Base-by-base conservation (phyloP, 345 rosid genomes). In the Salix suchowensis region DNA sequence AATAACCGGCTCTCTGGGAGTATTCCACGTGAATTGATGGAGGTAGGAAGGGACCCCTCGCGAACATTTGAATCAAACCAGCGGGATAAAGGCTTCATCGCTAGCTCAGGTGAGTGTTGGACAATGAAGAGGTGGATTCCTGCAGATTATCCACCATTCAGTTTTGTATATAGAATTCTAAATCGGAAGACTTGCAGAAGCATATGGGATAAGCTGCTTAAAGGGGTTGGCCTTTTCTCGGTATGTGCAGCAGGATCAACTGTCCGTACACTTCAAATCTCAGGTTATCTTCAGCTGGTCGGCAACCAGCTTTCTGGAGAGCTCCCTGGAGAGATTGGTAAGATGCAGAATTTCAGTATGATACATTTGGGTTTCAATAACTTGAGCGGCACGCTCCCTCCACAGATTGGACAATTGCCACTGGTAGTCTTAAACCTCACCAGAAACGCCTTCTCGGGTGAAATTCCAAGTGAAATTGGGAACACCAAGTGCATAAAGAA, bases 81-180 rank as follows among this genome's bases (percentile, higher is more conserved):
- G 74, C 76, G 72, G 34, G 62, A 14, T 2, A 87, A 80, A 28
- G 21, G 82, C 15, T 65, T 85, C 34, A 78, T 79, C 34, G 86
- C 91, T 30, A 91, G 96, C 44, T 88, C 96, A 0, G 88, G 97
- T 1, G 98, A 91, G 85, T 93, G 98, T 81, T 82, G 83, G 74
- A 74, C 88, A 7, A 93, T 95, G 97, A 87, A 0, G 84, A 90
- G 98, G 81, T 95, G 98, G 98, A 93, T 95, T 78, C 97, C 97
- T 34, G 97, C 94, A 28, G 93, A 93, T 77, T 93, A 91, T 73
- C 93, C 92, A 26, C 98, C 98, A 24, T 95, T 95, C 84, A 90
- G 48, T 73, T 95, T 95, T 70, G 94, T 84, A 18, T 90, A 90
- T 36, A 76, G 80, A 14, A 82, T 95, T 61, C 93, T 95, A 50